Evolutionary conservation across 139 green algal species (phyloP).

Genomic region (Diplosphaera chodatii): DNA sequence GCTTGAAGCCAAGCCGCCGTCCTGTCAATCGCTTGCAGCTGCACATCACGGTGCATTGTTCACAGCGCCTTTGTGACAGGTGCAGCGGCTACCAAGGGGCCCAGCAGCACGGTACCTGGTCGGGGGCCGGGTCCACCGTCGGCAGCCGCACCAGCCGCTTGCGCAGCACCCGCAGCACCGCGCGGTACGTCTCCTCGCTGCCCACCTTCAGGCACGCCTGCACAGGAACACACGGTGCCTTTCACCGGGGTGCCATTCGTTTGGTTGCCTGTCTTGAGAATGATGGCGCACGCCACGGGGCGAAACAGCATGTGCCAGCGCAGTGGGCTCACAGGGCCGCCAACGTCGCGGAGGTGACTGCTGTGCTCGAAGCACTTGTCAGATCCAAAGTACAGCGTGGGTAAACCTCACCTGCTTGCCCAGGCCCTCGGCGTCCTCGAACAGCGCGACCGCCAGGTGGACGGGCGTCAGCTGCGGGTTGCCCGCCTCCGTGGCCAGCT

Average conservation of each 20-base stretch:
- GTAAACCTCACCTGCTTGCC: constrained; percentile 14
- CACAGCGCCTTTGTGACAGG: not conserved
- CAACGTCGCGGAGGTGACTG: too few relatives aligned
- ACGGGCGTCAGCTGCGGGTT: constrained; percentile 53
- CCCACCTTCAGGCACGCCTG: constrained; percentile 20
- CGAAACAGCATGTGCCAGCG: too few relatives aligned
- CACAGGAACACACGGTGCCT: not conserved
- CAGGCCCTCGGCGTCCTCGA: constrained; percentile 64
- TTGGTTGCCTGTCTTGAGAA: too few relatives aligned
- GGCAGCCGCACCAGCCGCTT: constrained; percentile 53
- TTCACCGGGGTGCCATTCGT: not conserved
- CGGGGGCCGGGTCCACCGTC: constrained; percentile 44
- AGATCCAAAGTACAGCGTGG: too few relatives aligned
- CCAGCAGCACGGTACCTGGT: too few relatives aligned
- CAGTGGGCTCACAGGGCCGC: too few relatives aligned
- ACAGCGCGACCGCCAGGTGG: constrained; percentile 61
- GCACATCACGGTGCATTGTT: too few relatives aligned
- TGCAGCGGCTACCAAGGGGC: too few relatives aligned
- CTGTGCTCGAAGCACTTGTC: too few relatives aligned
- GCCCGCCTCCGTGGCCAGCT: constrained; percentile 50
- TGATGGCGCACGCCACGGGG: too few relatives aligned
- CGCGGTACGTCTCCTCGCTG: constrained; percentile 38
- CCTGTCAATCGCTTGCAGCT: too few relatives aligned
- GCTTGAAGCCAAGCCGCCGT: too few relatives aligned
- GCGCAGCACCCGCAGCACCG: constrained; percentile 44